Percentiles rank a stretch among this genome's conserved stretches.
Evolutionary conservation across 2,329 filamentous ascomycete species (phyloP).

Genomic region (Thelonectria olida): DNA sequence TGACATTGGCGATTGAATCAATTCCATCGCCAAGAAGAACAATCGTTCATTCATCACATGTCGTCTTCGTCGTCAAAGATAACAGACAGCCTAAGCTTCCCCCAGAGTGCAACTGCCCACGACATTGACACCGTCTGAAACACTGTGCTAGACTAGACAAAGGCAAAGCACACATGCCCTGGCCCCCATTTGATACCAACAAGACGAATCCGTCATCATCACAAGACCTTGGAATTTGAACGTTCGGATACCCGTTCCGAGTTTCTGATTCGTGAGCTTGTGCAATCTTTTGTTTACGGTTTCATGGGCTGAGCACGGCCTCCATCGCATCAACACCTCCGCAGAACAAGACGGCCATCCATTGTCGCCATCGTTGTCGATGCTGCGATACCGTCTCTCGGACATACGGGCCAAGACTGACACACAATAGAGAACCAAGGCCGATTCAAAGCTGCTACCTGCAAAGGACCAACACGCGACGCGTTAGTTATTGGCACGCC

Average conservation of each 20-base stretch:
- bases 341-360: not conserved
- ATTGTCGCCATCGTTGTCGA: not conserved
- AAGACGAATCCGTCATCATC: conserved; percentile 32
- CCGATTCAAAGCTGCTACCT: too few relatives aligned
- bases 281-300: conserved; percentile 3
- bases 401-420: not conserved
- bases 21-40: conserved; percentile 14
- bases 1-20: conserved; percentile 14
- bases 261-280: conserved; percentile 13
- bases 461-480: conserved; percentile 8
- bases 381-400: not conserved
- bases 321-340: conserved; percentile 12
- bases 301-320: conserved; percentile 14
- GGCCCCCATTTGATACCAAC: conserved; percentile 20
- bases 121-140: conserved; percentile 28
- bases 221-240: conserved; percentile 24
- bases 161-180: too few relatives aligned
- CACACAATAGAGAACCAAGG: not conserved
- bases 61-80: too few relatives aligned
- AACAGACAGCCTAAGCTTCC: not conserved
- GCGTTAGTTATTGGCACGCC: conserved; percentile 28
- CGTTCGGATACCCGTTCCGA: conserved; percentile 7
- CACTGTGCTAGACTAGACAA: conserved; percentile 28
- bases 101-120: not conserved
- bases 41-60: too few relatives aligned